phyloP scores from a whole-genome alignment of 2,329 filamentous ascomycete species.

The Fusarium tjaetaba region DNA sequence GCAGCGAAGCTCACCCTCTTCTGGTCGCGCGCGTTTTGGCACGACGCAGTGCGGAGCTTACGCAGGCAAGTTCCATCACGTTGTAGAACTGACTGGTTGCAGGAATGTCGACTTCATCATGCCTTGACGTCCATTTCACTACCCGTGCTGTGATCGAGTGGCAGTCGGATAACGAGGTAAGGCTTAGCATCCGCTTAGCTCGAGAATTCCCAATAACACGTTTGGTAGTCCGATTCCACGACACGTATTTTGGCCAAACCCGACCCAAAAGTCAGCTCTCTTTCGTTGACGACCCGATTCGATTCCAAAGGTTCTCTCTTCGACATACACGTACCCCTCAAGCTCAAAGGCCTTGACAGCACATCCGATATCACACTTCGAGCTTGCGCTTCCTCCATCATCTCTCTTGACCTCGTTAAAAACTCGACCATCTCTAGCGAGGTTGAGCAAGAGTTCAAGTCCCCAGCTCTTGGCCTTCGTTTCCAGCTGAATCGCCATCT shows the following conservation, averaged over 20 bases:
- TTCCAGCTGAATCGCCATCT: neutral
- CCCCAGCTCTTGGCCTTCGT: neutral
- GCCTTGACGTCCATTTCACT: conserved; percentile 5
- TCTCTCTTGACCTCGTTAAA: neutral
- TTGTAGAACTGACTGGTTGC: conserved; percentile 1
- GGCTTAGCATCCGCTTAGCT: neutral
- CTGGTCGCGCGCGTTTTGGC: neutral
- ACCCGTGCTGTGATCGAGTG: conserved; percentile 14
- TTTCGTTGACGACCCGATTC: neutral
- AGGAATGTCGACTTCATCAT: conserved; percentile 17
- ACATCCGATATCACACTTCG: neutral
- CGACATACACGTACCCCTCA: conserved; percentile 14
- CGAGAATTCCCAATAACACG: neutral
- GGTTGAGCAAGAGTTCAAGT: conserved; percentile 9
- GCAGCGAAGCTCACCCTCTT: conserved; percentile 29
- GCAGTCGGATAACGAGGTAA: neutral
- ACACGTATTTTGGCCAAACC: neutral
- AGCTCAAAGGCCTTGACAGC: conserved; percentile 17
- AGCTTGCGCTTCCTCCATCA: conserved; percentile 7
- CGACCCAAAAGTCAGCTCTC: conserved; percentile 5
- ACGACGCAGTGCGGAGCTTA: neutral
- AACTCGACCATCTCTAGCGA: neutral
- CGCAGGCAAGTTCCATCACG: neutral
- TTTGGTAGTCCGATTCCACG: neutral
- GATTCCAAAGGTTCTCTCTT: neutral